phyloP scores from a whole-genome alignment of 2,329 filamentous ascomycete genomes.

The Aspergillus nomiae region DNA sequence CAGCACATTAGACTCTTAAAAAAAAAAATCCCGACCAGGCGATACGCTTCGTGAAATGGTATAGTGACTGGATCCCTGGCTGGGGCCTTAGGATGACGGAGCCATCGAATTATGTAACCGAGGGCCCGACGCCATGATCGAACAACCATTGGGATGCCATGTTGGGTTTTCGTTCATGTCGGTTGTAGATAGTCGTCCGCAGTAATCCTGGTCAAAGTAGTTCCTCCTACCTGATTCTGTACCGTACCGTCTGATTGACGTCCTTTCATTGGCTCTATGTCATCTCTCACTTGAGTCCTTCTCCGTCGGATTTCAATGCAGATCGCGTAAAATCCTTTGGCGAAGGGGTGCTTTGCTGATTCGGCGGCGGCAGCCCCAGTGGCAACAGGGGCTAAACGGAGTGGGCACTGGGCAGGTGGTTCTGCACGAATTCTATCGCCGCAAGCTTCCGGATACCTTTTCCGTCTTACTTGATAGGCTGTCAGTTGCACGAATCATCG shows the following conservation, averaged over 20 bases:
- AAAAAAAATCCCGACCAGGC: background rate
- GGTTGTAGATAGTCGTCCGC: background rate
- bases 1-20: background rate
- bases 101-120: slow-evolving; percentile 1
- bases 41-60: background rate
- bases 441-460: slow-evolving; percentile 8
- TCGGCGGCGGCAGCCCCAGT: background rate
- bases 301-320: background rate
- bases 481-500: background rate
- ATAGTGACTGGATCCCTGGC: background rate
- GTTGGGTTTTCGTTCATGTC: background rate
- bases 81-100: background rate
- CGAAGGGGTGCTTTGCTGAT: background rate
- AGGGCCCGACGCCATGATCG: background rate
- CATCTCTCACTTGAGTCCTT: background rate
- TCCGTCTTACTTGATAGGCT: slow-evolving; percentile 14
- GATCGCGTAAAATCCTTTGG: background rate
- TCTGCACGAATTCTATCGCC: slow-evolving; percentile 16
- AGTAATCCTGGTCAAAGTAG: background rate
- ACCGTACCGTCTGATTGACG: background rate
- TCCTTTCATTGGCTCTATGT: background rate
- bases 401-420: background rate
- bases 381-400: background rate
- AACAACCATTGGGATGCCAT: background rate
- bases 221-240: background rate